Conservation (phyloP, 768 basidiomycete species). For the Hortiboletus flavorubellus region DNA sequence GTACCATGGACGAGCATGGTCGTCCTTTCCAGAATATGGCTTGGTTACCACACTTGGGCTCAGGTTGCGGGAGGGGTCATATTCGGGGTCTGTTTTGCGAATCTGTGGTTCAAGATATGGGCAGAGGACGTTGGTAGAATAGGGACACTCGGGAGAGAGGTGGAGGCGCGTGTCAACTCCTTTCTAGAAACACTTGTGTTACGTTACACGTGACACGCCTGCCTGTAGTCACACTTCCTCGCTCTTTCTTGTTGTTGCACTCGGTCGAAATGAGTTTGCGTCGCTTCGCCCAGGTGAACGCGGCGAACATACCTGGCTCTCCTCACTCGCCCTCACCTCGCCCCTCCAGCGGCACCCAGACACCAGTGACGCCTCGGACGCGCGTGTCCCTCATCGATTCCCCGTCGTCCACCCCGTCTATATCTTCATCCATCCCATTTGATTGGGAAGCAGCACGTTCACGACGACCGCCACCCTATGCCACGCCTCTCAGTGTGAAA, state of each 20-base stretch:
- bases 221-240: conserved; percentile 16
- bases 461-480: conserved; percentile 68
- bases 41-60: conserved; percentile 71
- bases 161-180: conserved; percentile 7
- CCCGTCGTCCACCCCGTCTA: conserved; percentile 64
- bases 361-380: conserved; percentile 43
- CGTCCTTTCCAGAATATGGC: conserved; percentile 64
- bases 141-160: conserved; percentile 15
- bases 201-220: conserved; percentile 24
- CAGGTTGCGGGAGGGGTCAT: conserved; percentile 61
- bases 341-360: conserved; percentile 32
- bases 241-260: conserved; percentile 5
- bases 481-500: conserved; percentile 51
- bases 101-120: conserved; percentile 61
- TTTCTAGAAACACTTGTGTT: conserved; percentile 23
- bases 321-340: conserved; percentile 40
- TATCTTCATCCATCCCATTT: conserved; percentile 74
- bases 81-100: conserved; percentile 53
- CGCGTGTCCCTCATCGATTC: conserved; percentile 56
- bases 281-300: conserved; percentile 52
- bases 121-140: conserved; percentile 19
- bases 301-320: conserved; percentile 37
- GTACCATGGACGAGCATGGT: conserved; percentile 56
- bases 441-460: conserved; percentile 86
- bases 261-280: conserved; percentile 47